Base-by-base conservation (phyloP, 148 eudicot species). In the Talinum fruticosum region DNA sequence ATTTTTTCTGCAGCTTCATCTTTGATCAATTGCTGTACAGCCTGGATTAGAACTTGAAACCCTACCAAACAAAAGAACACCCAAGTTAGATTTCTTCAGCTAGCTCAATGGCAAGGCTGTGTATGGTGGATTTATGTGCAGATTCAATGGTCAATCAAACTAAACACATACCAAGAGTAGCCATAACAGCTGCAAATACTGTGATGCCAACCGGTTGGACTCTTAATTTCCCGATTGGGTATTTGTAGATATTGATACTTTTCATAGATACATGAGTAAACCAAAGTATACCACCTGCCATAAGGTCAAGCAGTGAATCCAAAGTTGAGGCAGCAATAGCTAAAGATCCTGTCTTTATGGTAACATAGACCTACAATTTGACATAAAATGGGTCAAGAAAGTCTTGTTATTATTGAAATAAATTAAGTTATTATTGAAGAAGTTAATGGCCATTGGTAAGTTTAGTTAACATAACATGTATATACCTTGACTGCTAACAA, bases 261-360 rank as follows among this genome's bases (percentile, higher is more conserved):
- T 86, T 91, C 97, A 95, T 95, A 3, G 99, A 89, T 57, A 95
- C 85, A 79, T 95, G 97, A 64, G 94, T 85, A 77, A 93, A 90
- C 99, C 99, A 95, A 65, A 95, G 97, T 75, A 95, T 91, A 72
- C 88, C 96, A 33, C 99, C 97, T 7, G 97, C 99, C 90, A 95
- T 82, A 26, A 93, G 91, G 86, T 95, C 99, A 66, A 95, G 97
- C 80, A 95, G 88, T 1, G 99, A 95, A 79, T 95, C 99, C 73
- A 93, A 74, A 15, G 97, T 92, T 1, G 97, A 95, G 57, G 99
- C 99, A 78, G 99, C 99, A 71, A 95, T 92, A 65, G 99, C 99
- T 77, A 95, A 47, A 24, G 99, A 95, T 76, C 99, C 97, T 49
- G 88, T 92, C 86, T 70, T 83, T 71, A 92, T 73, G 4, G 97